A percentile compares a stretch with the other conserved stretches of the same genome.
These are phyloP conservation scores for Aspergillus ostianus DNA, from an alignment of 495 filamentous ascomycete species.

Conservation along the genomic window DNA sequence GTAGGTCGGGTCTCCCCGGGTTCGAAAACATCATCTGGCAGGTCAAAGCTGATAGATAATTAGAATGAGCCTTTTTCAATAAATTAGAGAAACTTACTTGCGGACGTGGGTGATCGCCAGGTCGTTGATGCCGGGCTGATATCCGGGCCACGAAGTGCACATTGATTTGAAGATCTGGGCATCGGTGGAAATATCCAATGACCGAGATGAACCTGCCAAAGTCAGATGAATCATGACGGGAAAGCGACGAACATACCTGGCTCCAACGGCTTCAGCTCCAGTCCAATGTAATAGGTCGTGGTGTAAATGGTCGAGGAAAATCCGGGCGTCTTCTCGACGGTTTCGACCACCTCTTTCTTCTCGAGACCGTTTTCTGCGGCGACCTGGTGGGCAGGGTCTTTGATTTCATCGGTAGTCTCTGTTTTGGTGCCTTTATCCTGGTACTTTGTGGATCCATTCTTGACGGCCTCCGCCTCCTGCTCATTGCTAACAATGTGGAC, in stretches of 20 bases:
- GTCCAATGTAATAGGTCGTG: slow-evolving; percentile 83
- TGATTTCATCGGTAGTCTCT: slow-evolving; percentile 56
- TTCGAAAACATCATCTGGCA: slow-evolving; percentile 87
- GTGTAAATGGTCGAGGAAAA: slow-evolving; percentile 62
- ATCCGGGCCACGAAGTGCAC: slow-evolving; percentile 65
- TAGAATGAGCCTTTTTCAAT: slow-evolving; percentile 5
- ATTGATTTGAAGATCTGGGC: slow-evolving; percentile 71
- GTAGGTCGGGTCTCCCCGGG: slow-evolving; percentile 70
- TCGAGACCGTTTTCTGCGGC: slow-evolving; percentile 43
- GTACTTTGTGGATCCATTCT: slow-evolving; percentile 68
- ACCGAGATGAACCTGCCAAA: slow-evolving; percentile 47
- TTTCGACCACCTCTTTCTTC: slow-evolving; percentile 35
- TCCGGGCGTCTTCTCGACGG: not conserved
- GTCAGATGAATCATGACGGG: slow-evolving; percentile 23
- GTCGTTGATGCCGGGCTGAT: slow-evolving; percentile 61
- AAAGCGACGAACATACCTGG: slow-evolving; percentile 26
- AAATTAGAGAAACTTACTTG: slow-evolving; percentile 55
- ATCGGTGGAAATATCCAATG: slow-evolving; percentile 65
- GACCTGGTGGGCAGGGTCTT: slow-evolving; percentile 52
- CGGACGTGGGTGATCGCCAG: slow-evolving; percentile 71
- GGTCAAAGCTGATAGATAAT: slow-evolving; percentile 60
- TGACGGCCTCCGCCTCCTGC: slow-evolving; percentile 65
- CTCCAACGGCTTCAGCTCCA: slow-evolving; percentile 55
- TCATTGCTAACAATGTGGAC: slow-evolving; percentile 71
- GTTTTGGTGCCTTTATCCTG: slow-evolving; percentile 60